Evolutionary conservation across 805 yeast species (phyloP).

Genomic region (Komagataella ulmi): DNA sequence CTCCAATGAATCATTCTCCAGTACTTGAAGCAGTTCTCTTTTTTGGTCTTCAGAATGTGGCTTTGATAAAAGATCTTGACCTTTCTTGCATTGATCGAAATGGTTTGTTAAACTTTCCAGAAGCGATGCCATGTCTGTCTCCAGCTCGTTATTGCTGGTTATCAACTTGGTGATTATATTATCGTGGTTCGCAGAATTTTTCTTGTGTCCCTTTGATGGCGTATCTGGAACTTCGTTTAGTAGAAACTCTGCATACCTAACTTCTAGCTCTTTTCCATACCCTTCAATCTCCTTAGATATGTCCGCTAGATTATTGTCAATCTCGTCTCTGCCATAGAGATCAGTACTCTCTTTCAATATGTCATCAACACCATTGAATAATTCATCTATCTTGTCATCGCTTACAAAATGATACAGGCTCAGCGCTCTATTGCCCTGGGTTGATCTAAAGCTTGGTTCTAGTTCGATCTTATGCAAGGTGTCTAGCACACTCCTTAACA

Average conservation of each 20-base stretch:
- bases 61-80: constrained; percentile 23
- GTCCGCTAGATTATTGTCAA: constrained; percentile 14
- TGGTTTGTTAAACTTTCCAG: constrained; percentile 67
- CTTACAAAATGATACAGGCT: constrained; percentile 35
- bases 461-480: constrained; percentile 22
- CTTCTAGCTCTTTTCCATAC: constrained; percentile 12
- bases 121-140: constrained; percentile 56
- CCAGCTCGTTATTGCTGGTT: constrained; percentile 33
- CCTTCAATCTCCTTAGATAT: constrained; percentile 12
- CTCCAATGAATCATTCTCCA: constrained; percentile 40
- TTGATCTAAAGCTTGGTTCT: constrained; percentile 17
- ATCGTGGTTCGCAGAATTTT: neutral
- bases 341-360: constrained; percentile 16
- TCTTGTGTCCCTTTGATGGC: neutral
- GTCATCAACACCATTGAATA: constrained; percentile 16
- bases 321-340: constrained; percentile 12
- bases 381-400: constrained; percentile 20
- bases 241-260: constrained; percentile 10
- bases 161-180: constrained; percentile 13
- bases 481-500: constrained; percentile 18
- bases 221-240: constrained; percentile 6
- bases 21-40: constrained; percentile 27
- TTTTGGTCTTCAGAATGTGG: constrained; percentile 16
- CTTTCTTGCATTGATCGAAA: constrained; percentile 63
- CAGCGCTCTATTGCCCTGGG: constrained; percentile 4